Evolutionary conservation across 768 basidiomycete species (phyloP).

Genomic region (Russula olivacea): DNA sequence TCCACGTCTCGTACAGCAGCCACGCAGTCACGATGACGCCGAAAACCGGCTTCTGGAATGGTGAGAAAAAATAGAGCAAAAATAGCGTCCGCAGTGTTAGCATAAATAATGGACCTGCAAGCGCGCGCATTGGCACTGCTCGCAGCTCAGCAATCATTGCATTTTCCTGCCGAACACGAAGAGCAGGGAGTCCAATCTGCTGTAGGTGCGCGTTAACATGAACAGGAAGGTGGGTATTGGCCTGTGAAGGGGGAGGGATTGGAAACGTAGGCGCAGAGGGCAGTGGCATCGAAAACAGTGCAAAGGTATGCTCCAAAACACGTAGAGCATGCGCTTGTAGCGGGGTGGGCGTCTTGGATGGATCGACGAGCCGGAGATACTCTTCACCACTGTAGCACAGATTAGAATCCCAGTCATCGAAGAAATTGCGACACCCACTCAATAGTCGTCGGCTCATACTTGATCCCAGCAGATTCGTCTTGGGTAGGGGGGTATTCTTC

Average conservation of each 20-base stretch:
- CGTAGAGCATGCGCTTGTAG: slow-evolving; percentile 23
- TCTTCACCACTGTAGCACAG: slow-evolving; percentile 19
- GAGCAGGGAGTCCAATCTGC: slow-evolving; percentile 23
- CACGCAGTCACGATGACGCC: slow-evolving; percentile 22
- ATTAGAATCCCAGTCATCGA: neutral
- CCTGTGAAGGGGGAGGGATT: neutral
- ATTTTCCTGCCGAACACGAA: slow-evolving; percentile 21
- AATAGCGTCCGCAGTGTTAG: slow-evolving; percentile 22
- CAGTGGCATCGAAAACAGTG: slow-evolving; percentile 17
- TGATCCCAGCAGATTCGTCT: slow-evolving; percentile 19
- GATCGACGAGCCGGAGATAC: slow-evolving; percentile 21
- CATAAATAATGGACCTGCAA: slow-evolving; percentile 23
- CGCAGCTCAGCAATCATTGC: slow-evolving; percentile 23
- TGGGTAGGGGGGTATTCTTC: slow-evolving; percentile 25
- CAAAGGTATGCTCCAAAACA: slow-evolving; percentile 23
- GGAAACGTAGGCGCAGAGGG: slow-evolving; percentile 4
- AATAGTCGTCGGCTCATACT: slow-evolving; percentile 21
- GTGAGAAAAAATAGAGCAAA: slow-evolving; percentile 25
- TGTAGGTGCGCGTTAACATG: slow-evolving; percentile 22
- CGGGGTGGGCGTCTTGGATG: slow-evolving; percentile 21
- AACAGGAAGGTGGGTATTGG: slow-evolving; percentile 14
- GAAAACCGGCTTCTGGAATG: slow-evolving; percentile 25
- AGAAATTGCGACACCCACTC: slow-evolving; percentile 12
- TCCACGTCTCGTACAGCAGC: slow-evolving; percentile 26
- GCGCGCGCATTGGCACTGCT: slow-evolving; percentile 24